A percentile compares a stretch with the other conserved stretches of the same genome.
Evolutionary conservation across 192 early-diverging fungal species (phyloP).

Genomic region (Coemansia sp.): DNA sequence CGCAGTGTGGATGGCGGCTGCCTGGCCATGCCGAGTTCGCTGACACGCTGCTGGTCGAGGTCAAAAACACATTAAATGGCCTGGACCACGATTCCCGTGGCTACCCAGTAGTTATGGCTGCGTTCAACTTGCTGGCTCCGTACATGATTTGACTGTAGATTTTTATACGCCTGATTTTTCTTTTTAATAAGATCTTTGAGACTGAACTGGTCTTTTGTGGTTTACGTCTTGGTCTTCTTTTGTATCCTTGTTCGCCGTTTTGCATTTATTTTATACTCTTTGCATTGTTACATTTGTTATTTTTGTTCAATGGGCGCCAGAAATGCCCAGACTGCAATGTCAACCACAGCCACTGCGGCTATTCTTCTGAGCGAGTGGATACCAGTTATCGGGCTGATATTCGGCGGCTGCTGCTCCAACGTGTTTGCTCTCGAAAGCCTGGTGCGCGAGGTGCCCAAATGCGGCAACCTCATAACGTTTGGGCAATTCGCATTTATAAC

Average conservation of each 20-base stretch:
- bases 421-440: constrained; percentile 82
- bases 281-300: background rate
- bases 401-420: constrained; percentile 88
- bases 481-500: constrained; percentile 80
- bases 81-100: constrained; percentile 16
- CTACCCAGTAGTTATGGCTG: constrained; percentile 47
- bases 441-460: constrained; percentile 58
- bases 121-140: constrained; percentile 42
- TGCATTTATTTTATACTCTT: background rate
- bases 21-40: constrained; percentile 53
- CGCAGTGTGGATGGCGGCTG: constrained; percentile 40
- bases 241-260: background rate
- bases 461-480: constrained; percentile 81
- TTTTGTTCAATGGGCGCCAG: background rate
- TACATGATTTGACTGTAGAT: constrained; percentile 18
- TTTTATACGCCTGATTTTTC: background rate
- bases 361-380: constrained; percentile 54
- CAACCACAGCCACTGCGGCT: background rate
- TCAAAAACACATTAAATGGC: constrained; percentile 13
- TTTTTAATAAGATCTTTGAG: too few relatives aligned
- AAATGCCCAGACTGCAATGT: background rate
- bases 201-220: too few relatives aligned
- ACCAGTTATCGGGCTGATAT: constrained; percentile 70
- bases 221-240: background rate
- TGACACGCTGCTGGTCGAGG: constrained; percentile 42